phyloP scores from a whole-genome alignment of 192 early-diverging fungal genomes.

The Neocallimastix lanati region DNA sequence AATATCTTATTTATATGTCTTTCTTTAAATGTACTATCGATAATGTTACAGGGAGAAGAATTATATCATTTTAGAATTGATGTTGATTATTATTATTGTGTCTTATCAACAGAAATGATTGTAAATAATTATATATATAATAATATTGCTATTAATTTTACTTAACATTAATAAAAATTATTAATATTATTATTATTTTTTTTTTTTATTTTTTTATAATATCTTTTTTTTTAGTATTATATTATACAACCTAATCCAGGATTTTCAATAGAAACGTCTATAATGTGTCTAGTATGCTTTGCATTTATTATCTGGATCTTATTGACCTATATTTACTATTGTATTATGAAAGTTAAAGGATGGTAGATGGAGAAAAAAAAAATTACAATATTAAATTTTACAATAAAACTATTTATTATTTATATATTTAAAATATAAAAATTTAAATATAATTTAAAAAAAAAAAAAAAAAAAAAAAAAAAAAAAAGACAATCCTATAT shows the following conservation, averaged over 20 bases:
- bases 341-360: neutral
- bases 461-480: too few relatives aligned
- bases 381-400: neutral
- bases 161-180: too few relatives aligned
- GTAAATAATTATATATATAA: neutral
- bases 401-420: too few relatives aligned
- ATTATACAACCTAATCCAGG: neutral
- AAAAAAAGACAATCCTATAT: too few relatives aligned
- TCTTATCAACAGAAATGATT: neutral
- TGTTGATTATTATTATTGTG: neutral
- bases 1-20: too few relatives aligned
- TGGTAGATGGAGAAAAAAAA: neutral
- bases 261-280: neutral
- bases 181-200: too few relatives aligned
- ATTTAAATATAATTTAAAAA: too few relatives aligned
- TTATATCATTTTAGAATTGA: neutral
- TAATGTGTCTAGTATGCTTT: neutral
- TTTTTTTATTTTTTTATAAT: too few relatives aligned
- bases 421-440: too few relatives aligned
- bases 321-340: neutral
- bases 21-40: too few relatives aligned
- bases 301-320: neutral
- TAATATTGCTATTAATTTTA: too few relatives aligned
- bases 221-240: neutral
- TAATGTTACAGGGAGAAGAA: neutral